phyloP scores from a whole-genome alignment of 768 basidiomycete species.

The Russula foetens region DNA sequence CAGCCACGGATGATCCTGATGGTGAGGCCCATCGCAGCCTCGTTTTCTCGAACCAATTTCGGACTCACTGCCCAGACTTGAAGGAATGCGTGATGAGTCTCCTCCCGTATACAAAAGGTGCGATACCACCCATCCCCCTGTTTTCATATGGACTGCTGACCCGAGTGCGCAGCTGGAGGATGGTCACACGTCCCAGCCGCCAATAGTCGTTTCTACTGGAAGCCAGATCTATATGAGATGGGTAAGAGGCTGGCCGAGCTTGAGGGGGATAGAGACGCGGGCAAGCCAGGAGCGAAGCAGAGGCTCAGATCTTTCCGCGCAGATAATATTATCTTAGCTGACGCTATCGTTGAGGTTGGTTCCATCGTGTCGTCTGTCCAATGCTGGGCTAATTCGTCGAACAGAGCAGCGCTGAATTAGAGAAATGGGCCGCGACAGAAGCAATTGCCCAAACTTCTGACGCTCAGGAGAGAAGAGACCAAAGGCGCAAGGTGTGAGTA shows the following conservation, averaged over 20 bases:
- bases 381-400: not conserved
- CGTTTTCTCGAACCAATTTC: slow-evolving; percentile 5
- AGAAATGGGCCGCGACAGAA: slow-evolving; percentile 6
- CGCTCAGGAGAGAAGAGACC: not conserved
- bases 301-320: slow-evolving; percentile 8
- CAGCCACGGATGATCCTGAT: not conserved
- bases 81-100: slow-evolving; percentile 14
- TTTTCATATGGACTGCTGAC: not conserved
- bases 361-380: not conserved
- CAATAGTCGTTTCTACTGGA: slow-evolving; percentile 14
- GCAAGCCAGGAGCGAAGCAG: slow-evolving; percentile 8
- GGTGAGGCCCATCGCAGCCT: not conserved
- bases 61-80: slow-evolving; percentile 10
- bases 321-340: slow-evolving; percentile 9
- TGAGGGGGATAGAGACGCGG: slow-evolving; percentile 1
- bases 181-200: slow-evolving; percentile 13
- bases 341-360: slow-evolving; percentile 5
- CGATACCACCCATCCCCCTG: not conserved
- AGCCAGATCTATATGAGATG: slow-evolving; percentile 12
- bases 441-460: not conserved
- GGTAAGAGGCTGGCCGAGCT: not conserved
- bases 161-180: slow-evolving; percentile 10
- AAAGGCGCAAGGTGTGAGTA: slow-evolving; percentile 9
- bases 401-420: slow-evolving; percentile 8
- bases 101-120: slow-evolving; percentile 16